Percentiles rank a stretch among this genome's conserved stretches.
Evolutionary conservation across 2,329 filamentous ascomycete species (phyloP).

Genomic region (Pseudopithomyces chartarum): DNA sequence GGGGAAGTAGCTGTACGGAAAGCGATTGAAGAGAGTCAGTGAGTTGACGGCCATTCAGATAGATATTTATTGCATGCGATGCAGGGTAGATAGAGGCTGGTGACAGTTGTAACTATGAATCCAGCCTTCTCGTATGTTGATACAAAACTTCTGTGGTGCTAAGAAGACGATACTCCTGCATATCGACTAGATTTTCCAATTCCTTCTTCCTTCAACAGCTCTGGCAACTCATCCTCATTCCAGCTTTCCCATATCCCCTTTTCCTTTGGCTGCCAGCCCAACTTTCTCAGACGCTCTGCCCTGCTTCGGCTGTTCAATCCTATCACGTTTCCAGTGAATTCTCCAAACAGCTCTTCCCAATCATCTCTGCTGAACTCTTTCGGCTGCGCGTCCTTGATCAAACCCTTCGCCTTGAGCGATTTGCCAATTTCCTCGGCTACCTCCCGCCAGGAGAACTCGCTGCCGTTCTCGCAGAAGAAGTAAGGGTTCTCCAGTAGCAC

Average conservation of each 20-base stretch:
- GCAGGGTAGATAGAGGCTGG: too few relatives aligned
- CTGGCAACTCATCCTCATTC: constrained; percentile 51
- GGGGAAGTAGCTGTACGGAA: too few relatives aligned
- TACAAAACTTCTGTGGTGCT: neutral
- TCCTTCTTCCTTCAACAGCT: constrained; percentile 38
- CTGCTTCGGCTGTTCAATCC: constrained; percentile 52
- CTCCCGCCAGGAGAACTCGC: constrained; percentile 58
- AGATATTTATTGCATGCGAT: too few relatives aligned
- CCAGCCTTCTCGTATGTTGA: neutral
- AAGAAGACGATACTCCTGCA: neutral
- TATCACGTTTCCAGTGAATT: constrained; percentile 43
- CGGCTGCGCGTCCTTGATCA: constrained; percentile 72
- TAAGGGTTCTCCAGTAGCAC: constrained; percentile 52
- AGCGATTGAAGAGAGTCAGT: too few relatives aligned
- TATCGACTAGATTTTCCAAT: constrained; percentile 1
- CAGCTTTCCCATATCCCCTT: constrained; percentile 49
- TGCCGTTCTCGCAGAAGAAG: constrained; percentile 55
- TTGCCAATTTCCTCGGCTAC: constrained; percentile 90
- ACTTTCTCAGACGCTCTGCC: constrained; percentile 49
- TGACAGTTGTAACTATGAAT: neutral
- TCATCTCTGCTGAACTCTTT: constrained; percentile 42
- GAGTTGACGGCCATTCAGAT: too few relatives aligned
- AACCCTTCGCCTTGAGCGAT: constrained; percentile 86
- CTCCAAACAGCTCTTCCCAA: constrained; percentile 49
- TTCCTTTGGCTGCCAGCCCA: constrained; percentile 54